phyloP scores from a whole-genome alignment of 331 rosid species.

The Dryas integrifolia region DNA sequence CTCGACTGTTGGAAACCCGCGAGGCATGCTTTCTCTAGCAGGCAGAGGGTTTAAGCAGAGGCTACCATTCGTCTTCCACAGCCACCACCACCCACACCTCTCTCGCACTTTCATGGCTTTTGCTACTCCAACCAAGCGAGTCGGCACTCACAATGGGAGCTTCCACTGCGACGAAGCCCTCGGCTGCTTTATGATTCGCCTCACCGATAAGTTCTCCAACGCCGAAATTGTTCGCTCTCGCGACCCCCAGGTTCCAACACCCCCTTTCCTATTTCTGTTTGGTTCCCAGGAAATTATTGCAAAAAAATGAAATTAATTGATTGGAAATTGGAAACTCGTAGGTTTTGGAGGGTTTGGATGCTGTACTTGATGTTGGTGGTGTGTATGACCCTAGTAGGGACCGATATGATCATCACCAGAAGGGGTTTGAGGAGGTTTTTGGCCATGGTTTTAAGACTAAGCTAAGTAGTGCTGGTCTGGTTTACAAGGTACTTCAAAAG shows the following conservation, averaged over 20 bases:
- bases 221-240: slow-evolving; percentile 79
- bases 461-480: slow-evolving; percentile 89
- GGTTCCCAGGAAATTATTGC: not conserved
- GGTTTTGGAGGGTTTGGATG: slow-evolving; percentile 81
- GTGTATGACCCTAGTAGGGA: slow-evolving; percentile 63
- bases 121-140: slow-evolving; percentile 58
- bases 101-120: slow-evolving; percentile 40
- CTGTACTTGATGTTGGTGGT: slow-evolving; percentile 97
- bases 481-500: slow-evolving; percentile 55
- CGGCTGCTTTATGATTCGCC: slow-evolving; percentile 97
- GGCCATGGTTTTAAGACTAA: slow-evolving; percentile 79
- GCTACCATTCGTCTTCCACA: slow-evolving; percentile 22
- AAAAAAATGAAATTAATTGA: not conserved
- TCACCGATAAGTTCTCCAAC: slow-evolving; percentile 50
- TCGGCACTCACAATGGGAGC: slow-evolving; percentile 86
- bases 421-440: slow-evolving; percentile 79
- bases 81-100: slow-evolving; percentile 5
- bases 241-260: slow-evolving; percentile 56
- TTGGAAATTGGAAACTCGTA: slow-evolving; percentile 13
- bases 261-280: not conserved
- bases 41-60: slow-evolving; percentile 31
- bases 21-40: slow-evolving; percentile 31
- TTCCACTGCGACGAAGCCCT: slow-evolving; percentile 97
- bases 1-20: not conserved
- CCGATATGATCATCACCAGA: slow-evolving; percentile 90